phyloP scores from a whole-genome alignment of 148 eudicot species.

The Arbutus unedo region DNA sequence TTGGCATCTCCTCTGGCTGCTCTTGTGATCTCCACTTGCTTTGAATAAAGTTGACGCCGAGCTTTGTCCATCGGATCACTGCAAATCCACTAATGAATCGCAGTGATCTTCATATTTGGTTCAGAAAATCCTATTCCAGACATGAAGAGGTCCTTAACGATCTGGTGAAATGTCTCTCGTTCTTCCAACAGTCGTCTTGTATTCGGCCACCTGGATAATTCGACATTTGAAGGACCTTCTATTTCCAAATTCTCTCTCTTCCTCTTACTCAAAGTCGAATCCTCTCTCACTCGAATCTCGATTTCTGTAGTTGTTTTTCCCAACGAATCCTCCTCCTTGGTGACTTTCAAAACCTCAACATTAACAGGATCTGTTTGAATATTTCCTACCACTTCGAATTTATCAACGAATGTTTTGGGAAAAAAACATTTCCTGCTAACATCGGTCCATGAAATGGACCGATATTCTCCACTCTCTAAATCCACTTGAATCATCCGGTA shows the following conservation, averaged over 20 bases:
- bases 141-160: constrained; percentile 31
- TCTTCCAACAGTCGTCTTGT: constrained; percentile 31
- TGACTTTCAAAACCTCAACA: background rate
- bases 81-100: constrained; percentile 34
- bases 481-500: constrained; percentile 20
- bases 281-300: constrained; percentile 25
- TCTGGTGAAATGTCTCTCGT: constrained; percentile 23
- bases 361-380: background rate
- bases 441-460: constrained; percentile 69
- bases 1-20: constrained; percentile 38
- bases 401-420: constrained; percentile 41
- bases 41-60: constrained; percentile 32
- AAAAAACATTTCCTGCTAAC: constrained; percentile 36
- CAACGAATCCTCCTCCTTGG: too few species aligned
- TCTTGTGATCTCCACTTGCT: constrained; percentile 31
- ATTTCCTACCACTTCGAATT: background rate
- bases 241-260: constrained; percentile 18
- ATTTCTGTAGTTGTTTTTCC: too few species aligned
- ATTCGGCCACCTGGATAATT: constrained; percentile 39
- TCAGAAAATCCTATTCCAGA: constrained; percentile 25
- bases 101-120: constrained; percentile 36
- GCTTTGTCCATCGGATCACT: constrained; percentile 33
- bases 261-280: constrained; percentile 17
- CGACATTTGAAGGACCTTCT: constrained; percentile 22
- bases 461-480: constrained; percentile 22